phyloP scores from a whole-genome alignment of 106 monocot genomes.

The Acanthochlamys bracteata region DNA sequence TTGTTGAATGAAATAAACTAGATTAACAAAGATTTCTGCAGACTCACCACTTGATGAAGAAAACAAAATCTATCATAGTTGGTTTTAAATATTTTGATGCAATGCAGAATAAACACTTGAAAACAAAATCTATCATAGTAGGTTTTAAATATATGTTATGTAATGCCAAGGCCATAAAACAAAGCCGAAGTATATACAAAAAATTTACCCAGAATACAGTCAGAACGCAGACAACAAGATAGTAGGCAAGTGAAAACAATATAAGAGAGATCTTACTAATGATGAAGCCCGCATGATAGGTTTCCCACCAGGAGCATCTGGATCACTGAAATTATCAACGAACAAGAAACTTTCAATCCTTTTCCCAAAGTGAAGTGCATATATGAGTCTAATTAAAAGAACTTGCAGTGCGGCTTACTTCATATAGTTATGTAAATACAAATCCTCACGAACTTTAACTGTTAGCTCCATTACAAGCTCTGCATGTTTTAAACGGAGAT shows the following conservation, averaged over 20 bases:
- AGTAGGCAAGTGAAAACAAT: not conserved
- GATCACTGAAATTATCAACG: constrained; percentile 46
- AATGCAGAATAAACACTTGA: too few species aligned
- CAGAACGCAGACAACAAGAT: not conserved
- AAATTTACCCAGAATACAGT: not conserved
- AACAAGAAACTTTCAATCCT: constrained; percentile 1
- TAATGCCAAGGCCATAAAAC: too few species aligned
- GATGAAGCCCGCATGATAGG: constrained; percentile 81
- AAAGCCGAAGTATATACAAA: not conserved
- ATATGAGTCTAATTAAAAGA: not conserved
- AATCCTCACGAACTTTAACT: constrained; percentile 81
- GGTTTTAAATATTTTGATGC: too few species aligned
- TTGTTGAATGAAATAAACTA: too few species aligned
- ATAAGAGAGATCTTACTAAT: constrained; percentile 30
- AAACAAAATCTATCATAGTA: too few species aligned
- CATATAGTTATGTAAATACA: constrained; percentile 97
- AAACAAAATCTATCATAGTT: too few species aligned
- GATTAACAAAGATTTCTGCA: too few species aligned
- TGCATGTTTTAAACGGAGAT: constrained; percentile 87
- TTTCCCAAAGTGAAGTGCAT: not conserved
- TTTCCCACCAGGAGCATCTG: constrained; percentile 87
- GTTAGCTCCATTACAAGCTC: constrained; percentile 81
- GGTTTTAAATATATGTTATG: too few species aligned
- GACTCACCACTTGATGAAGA: too few species aligned
- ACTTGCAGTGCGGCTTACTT: constrained; percentile 45